Percentiles rank a stretch among this genome's conserved stretches.
These are phyloP conservation scores for Begonia masoniana DNA, from an alignment of 306 rosid species.

Conservation along the genomic window DNA sequence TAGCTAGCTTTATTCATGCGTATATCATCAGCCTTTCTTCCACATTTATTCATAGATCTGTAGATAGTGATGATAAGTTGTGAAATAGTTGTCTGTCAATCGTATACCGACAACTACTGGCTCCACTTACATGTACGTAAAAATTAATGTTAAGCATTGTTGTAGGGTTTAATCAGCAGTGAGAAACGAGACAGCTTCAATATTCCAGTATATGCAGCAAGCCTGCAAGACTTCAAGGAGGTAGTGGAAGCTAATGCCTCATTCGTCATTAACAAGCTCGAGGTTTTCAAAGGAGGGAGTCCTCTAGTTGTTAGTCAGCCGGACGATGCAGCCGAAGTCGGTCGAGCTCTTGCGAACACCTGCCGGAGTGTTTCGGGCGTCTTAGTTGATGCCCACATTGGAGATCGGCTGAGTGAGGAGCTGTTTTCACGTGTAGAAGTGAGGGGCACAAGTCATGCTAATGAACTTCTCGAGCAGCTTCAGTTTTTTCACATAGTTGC, in stretches of 20 bases:
- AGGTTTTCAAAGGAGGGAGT: constrained; percentile 92
- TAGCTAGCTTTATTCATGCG: too few species aligned
- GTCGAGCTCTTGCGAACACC: constrained; percentile 59
- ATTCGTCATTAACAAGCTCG: constrained; percentile 76
- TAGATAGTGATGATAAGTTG: too few species aligned
- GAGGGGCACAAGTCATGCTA: constrained; percentile 51
- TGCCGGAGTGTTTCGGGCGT: constrained; percentile 79
- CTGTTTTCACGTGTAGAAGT: constrained; percentile 50
- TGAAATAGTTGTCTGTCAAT: too few species aligned
- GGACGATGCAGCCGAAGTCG: constrained; percentile 53
- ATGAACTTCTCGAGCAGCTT: constrained; percentile 58
- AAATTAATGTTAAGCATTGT: too few species aligned
- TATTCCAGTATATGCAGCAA: constrained; percentile 84
- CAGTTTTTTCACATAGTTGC: constrained; percentile 94
- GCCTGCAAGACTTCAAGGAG: constrained; percentile 78
- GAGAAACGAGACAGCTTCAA: constrained; percentile 75
- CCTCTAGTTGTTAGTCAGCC: constrained; percentile 74
- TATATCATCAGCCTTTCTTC: too few species aligned
- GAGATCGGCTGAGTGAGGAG: constrained; percentile 58
- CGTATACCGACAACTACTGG: too few species aligned
- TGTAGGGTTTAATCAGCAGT: constrained; percentile 53
- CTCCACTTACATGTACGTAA: too few species aligned
- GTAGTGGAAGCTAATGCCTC: constrained; percentile 75
- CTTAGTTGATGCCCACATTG: constrained; percentile 86
- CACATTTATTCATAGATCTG: too few species aligned